Evolutionary conservation across 2,329 filamentous ascomycete genomes (phyloP).

Genomic region (Phyllosticta citribraziliensis): DNA sequence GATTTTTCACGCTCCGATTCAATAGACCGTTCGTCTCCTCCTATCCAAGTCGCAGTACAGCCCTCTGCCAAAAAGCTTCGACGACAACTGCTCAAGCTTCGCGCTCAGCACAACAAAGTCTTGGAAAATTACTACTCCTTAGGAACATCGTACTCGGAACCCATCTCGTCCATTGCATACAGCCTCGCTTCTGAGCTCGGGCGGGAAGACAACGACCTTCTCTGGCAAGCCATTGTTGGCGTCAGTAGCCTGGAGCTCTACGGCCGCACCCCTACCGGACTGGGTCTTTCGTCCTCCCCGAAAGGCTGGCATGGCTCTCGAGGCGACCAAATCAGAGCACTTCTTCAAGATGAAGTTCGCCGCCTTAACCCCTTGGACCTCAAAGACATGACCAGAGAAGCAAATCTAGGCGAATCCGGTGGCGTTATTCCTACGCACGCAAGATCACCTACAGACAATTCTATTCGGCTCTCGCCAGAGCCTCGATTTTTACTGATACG

Average conservation of each 20-base stretch:
- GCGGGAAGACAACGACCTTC: conserved; percentile 88
- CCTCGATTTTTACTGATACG: conserved; percentile 85
- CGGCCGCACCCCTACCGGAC: conserved; percentile 71
- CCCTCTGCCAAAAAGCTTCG: conserved; percentile 65
- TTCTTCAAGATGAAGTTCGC: conserved; percentile 86
- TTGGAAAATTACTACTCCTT: conserved; percentile 76
- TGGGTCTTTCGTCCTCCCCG: conserved; percentile 50
- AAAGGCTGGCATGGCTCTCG: conserved; percentile 72
- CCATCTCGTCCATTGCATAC: conserved; percentile 89
- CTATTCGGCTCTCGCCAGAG: conserved; percentile 86
- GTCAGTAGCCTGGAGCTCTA: conserved; percentile 91
- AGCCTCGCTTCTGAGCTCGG: conserved; percentile 90
- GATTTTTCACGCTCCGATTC: conserved; percentile 32
- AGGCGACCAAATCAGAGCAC: conserved; percentile 72
- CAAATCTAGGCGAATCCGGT: conserved; percentile 53
- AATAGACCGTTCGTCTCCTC: conserved; percentile 23
- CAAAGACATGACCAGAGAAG: conserved; percentile 48
- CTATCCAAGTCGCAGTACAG: conserved; percentile 37
- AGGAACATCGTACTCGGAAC: conserved; percentile 87
- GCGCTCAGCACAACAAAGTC: conserved; percentile 65
- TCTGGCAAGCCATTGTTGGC: conserved; percentile 92
- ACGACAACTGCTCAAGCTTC: conserved; percentile 62
- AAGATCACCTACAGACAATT: conserved; percentile 78
- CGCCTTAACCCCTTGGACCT: conserved; percentile 75
- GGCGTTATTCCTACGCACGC: conserved; percentile 87